Base-by-base conservation (phyloP, 352 stramenopile genomes). In the Globisporangium cederbergense region DNA sequence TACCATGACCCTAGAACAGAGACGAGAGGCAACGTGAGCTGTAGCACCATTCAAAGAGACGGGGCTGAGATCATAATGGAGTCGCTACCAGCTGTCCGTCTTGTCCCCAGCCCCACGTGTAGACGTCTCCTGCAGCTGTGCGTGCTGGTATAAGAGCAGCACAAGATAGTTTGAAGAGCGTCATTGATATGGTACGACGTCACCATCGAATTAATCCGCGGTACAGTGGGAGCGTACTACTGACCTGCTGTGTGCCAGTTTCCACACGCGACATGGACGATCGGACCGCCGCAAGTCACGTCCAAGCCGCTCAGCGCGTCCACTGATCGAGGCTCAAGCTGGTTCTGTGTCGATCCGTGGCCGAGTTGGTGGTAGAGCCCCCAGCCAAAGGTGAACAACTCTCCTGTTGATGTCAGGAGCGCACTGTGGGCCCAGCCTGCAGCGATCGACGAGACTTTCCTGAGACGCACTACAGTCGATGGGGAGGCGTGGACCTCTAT, bases 351-450 rank as follows among this genome's bases (percentile, higher is more conserved):
- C 1, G 47, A 63, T 4, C 82, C 80, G 36, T 91, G 81, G 5
- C 86, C 86, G 20, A 94, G 71, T 52, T 94, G 86, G 52, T 91
- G 84, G 59, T 94, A 94, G 10, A 91, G 62, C 2, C 86, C 86
- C 83, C 84, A 94, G 14, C 86, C 86, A 58, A 88, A 90, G 1
- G 83, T 93, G 57, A 79, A 75, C 20, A 93, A 52, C 4, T 75
- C 51, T 1, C 77, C 74, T 28, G 67, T 60, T 0, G 32, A 62
- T 14, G 74, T 67, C 40, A 90, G 65, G 2, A 87, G 28, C 8
- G 78, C 82, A 10, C 67, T 87, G 57, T 95, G 83, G 0, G 72
- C 74, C 65, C 71, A 86, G 0, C 84, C 86, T 25, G 74, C 82
- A 38, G 78, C 78, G 28, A 79, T 61, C 28, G 65, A 45, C 1